Conservation (phyloP, 495 filamentous ascomycete genomes). For the Aspergillus diversus region DNA sequence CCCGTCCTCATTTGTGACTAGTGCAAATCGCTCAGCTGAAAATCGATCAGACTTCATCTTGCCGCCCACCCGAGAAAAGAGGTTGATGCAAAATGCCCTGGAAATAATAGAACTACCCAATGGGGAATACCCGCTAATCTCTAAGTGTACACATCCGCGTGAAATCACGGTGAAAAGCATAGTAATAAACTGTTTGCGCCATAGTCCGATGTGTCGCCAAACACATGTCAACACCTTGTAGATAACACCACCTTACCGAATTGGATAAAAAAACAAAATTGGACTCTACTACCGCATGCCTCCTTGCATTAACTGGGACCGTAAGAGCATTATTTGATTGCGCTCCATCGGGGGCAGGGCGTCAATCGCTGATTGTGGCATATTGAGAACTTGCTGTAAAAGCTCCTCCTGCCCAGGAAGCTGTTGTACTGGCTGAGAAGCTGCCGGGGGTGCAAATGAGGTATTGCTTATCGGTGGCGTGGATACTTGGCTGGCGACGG, state of each 20-base stretch:
- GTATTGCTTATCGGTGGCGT: conserved; percentile 62
- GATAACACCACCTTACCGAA: conserved; percentile 10
- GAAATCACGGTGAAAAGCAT: conserved; percentile 12
- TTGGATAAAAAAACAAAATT: conserved; percentile 3
- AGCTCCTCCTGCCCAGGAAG: conserved; percentile 64
- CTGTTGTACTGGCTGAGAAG: conserved; percentile 42
- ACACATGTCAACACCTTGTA: conserved; percentile 5
- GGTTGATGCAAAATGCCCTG: not conserved
- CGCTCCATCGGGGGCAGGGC: conserved; percentile 71
- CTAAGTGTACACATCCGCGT: conserved; percentile 24
- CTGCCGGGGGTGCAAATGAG: conserved; percentile 56
- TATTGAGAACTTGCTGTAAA: conserved; percentile 72
- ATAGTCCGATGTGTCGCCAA: conserved; percentile 12
- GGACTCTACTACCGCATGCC: conserved; percentile 40
- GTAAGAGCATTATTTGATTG: conserved; percentile 74
- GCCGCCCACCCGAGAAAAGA: not conserved
- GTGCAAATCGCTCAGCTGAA: not conserved
- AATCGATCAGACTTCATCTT: not conserved
- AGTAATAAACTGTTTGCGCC: conserved; percentile 24
- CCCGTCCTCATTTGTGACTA: not conserved
- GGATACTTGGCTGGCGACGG: conserved; percentile 47
- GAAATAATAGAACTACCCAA: conserved; percentile 11
- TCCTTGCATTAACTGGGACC: conserved; percentile 57
- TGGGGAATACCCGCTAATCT: conserved; percentile 20
- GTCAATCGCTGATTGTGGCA: conserved; percentile 78